phyloP scores from a whole-genome alignment of 2,329 filamentous ascomycete species.

The Tolypocladium capitatum region DNA sequence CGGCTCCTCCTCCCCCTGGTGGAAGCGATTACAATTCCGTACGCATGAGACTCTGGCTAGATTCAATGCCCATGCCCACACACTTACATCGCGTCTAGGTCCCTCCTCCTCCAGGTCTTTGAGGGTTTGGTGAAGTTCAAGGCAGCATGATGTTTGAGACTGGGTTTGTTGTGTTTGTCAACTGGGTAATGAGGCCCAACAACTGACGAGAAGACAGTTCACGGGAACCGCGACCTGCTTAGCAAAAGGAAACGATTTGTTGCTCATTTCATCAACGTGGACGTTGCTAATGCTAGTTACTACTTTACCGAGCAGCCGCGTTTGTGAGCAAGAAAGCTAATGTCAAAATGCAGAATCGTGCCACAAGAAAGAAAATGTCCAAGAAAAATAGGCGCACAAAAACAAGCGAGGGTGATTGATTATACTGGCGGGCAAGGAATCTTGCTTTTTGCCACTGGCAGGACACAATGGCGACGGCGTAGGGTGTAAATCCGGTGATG shows the following conservation, averaged over 20 bases:
- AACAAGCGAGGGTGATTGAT: not conserved
- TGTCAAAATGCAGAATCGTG: not conserved
- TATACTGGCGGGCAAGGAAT: not conserved
- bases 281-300: not conserved
- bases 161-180: slow-evolving; percentile 2
- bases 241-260: not conserved
- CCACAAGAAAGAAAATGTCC: not conserved
- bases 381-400: not conserved
- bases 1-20: slow-evolving; percentile 29
- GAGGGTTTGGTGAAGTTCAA: slow-evolving; percentile 4
- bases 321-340: not conserved
- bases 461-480: not conserved
- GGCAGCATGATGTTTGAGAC: not conserved
- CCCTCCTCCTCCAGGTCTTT: slow-evolving; percentile 44
- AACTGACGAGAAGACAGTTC: not conserved
- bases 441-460: not conserved
- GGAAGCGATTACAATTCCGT: slow-evolving; percentile 51
- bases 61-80: not conserved
- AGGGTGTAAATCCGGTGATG: not conserved
- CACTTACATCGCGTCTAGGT: slow-evolving; percentile 22
- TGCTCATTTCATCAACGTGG: not conserved
- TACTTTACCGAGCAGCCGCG: not conserved
- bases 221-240: not conserved
- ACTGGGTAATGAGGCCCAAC: not conserved
- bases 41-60: slow-evolving; percentile 18